These are phyloP conservation scores for Fusarium verrucosum DNA, from an alignment of 2,329 filamentous ascomycete genomes.

Conservation along the genomic window DNA sequence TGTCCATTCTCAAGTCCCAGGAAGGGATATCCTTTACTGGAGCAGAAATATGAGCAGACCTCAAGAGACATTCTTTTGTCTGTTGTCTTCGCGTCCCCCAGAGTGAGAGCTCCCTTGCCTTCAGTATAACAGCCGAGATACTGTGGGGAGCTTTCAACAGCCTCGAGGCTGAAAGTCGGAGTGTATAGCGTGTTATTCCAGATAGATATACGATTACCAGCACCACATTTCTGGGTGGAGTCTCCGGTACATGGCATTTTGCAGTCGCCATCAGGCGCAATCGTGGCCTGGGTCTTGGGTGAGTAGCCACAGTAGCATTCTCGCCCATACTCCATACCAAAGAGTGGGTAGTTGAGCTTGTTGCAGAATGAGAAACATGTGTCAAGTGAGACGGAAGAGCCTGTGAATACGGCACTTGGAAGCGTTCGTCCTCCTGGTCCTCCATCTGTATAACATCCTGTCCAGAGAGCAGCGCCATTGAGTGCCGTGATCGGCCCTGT, in stretches of 20 bases:
- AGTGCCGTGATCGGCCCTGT: slow-evolving; percentile 24
- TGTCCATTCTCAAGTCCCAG: slow-evolving; percentile 32
- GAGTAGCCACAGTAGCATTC: slow-evolving; percentile 38
- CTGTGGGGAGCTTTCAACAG: background rate
- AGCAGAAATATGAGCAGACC: slow-evolving; percentile 30
- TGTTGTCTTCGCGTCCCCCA: slow-evolving; percentile 19
- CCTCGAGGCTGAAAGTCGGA: background rate
- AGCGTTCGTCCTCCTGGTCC: slow-evolving; percentile 36
- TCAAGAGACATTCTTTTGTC: slow-evolving; percentile 28
- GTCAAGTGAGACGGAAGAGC: slow-evolving; percentile 32
- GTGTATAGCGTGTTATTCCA: slow-evolving; percentile 35
- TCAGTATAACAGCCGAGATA: slow-evolving; percentile 38
- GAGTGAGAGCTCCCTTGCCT: slow-evolving; percentile 8
- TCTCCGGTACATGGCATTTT: slow-evolving; percentile 33
- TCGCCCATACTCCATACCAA: slow-evolving; percentile 38
- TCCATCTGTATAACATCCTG: slow-evolving; percentile 39
- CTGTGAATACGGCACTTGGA: slow-evolving; percentile 27
- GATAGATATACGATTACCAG: slow-evolving; percentile 32
- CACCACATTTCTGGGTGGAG: slow-evolving; percentile 30
- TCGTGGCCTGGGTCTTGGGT: slow-evolving; percentile 27
- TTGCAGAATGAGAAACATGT: slow-evolving; percentile 36
- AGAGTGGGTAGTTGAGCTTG: slow-evolving; percentile 36
- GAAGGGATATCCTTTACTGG: slow-evolving; percentile 19
- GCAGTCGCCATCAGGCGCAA: slow-evolving; percentile 32
- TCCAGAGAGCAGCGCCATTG: slow-evolving; percentile 20